Base-by-base conservation (phyloP, 805 yeast genomes). In the Scheffersomyces lignosus region DNA sequence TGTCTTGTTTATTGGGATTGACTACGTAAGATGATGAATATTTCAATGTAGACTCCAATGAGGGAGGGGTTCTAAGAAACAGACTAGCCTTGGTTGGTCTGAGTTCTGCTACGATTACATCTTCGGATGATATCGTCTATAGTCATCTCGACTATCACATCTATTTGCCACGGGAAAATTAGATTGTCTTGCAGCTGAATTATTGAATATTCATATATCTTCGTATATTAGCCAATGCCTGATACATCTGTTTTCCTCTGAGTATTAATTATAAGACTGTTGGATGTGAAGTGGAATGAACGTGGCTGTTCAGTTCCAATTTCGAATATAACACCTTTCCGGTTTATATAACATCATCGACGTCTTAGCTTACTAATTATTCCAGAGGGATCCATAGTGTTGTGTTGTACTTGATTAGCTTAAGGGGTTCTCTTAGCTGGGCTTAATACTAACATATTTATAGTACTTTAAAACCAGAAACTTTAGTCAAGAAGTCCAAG, bases 401-500 rank as follows among this genome's bases (percentile, higher is more conserved):
- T 36, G 34, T 34, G 5, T 6, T n/a, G 38, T 26, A 34, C 7
- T 8, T 15, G 12, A 5, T n/a, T 29, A 6, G 18, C 5, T 6
- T 29, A 8, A 29, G 15, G 18, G 13, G 14, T 14, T 29, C 13
- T 29, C 12, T n/a, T 13, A 13, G 22, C 23, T 18, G 7, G 12
- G n/a, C 18, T 32, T 31, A 23, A 33, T 56, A 60, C 66, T 60
- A 60, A 41, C 45, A 18, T 4, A 34, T 40, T 29, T 40, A 9
- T 58, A 66, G 73, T 52, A 64, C 78, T 62, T 68, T 77, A 56
- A 70, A 75, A 71, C 95, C 95, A 80, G 95, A 86, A 81, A 73
- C 93, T 66, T 83, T 81, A 69, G 73, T 82, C 71, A 86, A 86
- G 82, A 81, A 83, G 78, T 69, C 83, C 60, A 79, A 83, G 78